Evolutionary conservation across 2,329 filamentous ascomycete genomes (phyloP), one percentile per base, ranked within the genome.

Genomic region (Penicillium vulpinum): DNA sequence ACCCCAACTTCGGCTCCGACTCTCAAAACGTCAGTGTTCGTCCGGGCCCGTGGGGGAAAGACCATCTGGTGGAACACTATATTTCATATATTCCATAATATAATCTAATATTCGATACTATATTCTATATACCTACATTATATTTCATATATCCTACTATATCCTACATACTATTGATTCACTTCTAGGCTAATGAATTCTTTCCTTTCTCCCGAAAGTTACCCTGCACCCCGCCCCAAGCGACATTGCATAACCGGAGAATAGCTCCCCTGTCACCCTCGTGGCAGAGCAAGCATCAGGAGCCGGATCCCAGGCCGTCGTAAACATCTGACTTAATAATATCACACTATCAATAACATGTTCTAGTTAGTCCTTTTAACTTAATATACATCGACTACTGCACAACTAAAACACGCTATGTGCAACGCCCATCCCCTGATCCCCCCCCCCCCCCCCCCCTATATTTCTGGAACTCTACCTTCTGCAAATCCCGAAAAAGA

Each of bases 401-500:
- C 28, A 22, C 54, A 39, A n/a, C 41, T 59, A 54, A 60, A 60
- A 59, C 56, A 36, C 51, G 50, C 50, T 36, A 55, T 58, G 26
- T 29, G 43, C 51, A 47, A n/a, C n/a, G n/a, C n/a, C 21, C 21
- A 57, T 51, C 54, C 54, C 33, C 44, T 49, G 24, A 38, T 38
- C 39, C 44, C n/a, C n/a, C n/a, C n/a, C n/a, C n/a, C n/a, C n/a
- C n/a, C n/a, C n/a, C n/a, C n/a, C n/a, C 18, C 49, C 31, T 51
- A 18, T 33, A 33, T 44, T 59, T 59, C 56, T 54, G 39, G 56
- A 60, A 59, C 43, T 18, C 56, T 44, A 58, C 56, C 45, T 58
- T 53, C 48, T 54, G 40, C 52, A 48, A 39, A 35, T 51, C 53
- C 33, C 39, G 16, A 28, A 51, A 55, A n/a, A 38, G 8, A n/a